These are phyloP conservation scores for Phyllosticta citribraziliensis DNA, from an alignment of 2,329 filamentous ascomycete species.

Conservation along the genomic window DNA sequence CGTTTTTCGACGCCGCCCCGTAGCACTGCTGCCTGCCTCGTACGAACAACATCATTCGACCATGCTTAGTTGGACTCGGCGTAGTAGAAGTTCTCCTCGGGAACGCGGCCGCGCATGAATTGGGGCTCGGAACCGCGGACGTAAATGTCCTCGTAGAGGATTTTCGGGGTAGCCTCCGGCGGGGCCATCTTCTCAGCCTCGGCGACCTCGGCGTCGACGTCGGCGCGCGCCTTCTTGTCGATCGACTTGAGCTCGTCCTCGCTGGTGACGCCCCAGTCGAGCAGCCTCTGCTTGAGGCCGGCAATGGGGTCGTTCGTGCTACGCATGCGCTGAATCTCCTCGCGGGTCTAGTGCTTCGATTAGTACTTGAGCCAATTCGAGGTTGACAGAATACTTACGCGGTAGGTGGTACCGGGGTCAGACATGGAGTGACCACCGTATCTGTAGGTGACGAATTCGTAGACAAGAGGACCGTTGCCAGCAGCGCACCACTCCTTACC, in stretches of 20 bases:
- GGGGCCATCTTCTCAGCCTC: conserved; percentile 77
- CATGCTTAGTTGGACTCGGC: conserved; percentile 16
- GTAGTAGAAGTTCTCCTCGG: conserved; percentile 88
- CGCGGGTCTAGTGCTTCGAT: conserved; percentile 55
- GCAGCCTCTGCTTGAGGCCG: conserved; percentile 93
- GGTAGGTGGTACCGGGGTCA: conserved; percentile 97
- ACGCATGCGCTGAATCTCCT: conserved; percentile 99
- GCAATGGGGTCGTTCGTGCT: conserved; percentile 97
- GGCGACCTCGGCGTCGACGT: conserved; percentile 84
- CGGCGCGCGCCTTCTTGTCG: conserved; percentile 82
- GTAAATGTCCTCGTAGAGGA: conserved; percentile 95
- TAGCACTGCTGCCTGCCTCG: background rate
- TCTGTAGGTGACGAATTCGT: conserved; percentile 98
- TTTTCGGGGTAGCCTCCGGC: conserved; percentile 69
- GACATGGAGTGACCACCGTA: conserved; percentile 99
- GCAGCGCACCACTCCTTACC: conserved; percentile 76
- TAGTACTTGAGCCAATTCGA: conserved; percentile 10
- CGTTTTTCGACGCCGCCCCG: background rate
- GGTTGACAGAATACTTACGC: conserved; percentile 32
- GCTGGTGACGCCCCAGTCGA: conserved; percentile 84
- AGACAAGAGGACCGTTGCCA: conserved; percentile 86
- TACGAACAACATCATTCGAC: background rate
- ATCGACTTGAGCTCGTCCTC: conserved; percentile 95
- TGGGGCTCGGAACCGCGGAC: conserved; percentile 77
- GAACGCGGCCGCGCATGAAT: conserved; percentile 77